Percentiles rank a stretch among this genome's conserved stretches.
Conservation (phyloP, 108 stramenopile genomes). For the Discostella stelligeroides region DNA sequence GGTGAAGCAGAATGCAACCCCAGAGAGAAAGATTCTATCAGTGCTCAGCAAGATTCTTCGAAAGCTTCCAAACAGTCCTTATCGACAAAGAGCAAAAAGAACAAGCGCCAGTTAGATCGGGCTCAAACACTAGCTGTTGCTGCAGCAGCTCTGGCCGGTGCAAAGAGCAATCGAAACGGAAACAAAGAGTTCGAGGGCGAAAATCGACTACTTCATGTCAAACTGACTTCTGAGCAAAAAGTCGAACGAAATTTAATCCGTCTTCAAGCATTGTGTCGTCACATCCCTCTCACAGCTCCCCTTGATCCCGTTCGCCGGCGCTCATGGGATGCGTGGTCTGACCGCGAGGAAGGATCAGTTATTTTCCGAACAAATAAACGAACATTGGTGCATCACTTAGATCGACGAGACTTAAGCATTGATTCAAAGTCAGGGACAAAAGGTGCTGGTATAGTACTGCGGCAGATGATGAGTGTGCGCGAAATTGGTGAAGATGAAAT, state of each 20-base stretch:
- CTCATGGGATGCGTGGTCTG: constrained; percentile 82
- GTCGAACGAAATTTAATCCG: constrained; percentile 64
- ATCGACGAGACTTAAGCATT: constrained; percentile 55
- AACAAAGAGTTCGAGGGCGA: constrained; percentile 20
- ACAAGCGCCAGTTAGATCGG: constrained; percentile 54
- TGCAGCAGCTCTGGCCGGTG: constrained; percentile 67
- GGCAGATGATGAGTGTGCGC: constrained; percentile 82
- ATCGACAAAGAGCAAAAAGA: constrained; percentile 43
- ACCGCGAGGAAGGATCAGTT: constrained; percentile 71
- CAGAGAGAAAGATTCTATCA: constrained; percentile 22
- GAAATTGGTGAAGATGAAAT: constrained; percentile 70
- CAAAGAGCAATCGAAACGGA: constrained; percentile 38
- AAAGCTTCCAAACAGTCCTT: constrained; percentile 18
- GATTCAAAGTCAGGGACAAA: constrained; percentile 60
- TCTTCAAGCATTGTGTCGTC: constrained; percentile 72
- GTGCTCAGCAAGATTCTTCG: constrained; percentile 5
- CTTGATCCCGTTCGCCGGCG: constrained; percentile 80
- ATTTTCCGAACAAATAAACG: constrained; percentile 77
- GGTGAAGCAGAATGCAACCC: constrained; percentile 15
- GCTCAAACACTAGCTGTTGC: constrained; percentile 71
- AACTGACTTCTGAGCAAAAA: constrained; percentile 56
- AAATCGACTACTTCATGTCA: constrained; percentile 8
- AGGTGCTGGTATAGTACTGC: constrained; percentile 73
- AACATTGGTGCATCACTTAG: constrained; percentile 58
- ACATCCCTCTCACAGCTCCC: constrained; percentile 63